Evolutionary conservation across 2,329 filamentous ascomycete species (phyloP), one percentile per base, ranked within the genome.

Genomic region (Cadophora malorum): DNA sequence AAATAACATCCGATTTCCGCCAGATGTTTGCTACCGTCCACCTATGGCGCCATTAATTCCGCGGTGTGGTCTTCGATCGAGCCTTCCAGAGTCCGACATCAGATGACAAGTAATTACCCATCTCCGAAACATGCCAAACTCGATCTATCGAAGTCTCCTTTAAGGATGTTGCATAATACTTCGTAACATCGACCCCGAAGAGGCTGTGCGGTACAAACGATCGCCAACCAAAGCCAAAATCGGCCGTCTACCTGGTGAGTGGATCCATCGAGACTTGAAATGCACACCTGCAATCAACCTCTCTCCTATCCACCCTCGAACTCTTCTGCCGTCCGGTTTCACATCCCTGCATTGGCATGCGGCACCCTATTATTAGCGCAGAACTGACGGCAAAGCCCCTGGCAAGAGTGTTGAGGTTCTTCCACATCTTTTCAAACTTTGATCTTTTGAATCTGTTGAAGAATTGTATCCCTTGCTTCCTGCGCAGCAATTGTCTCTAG

Each of bases 221-320:
- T 38, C 33, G 35, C 35, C 56, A 25, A 23, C 56, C n/a, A n/a
- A 38, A 59, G 56, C 56, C 56, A 45, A 41, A 41, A 25, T 19
- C 19, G 3, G 3, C 35, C 56, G n/a, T 19, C 2, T 41, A 41
- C n/a, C 35, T 45, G 56, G 56, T 3, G 33, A 45, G 12, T 12
- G 33, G 35, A 12, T 45, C 10, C 12, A 10, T 38, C 31, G 10
- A 38, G 12, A 10, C 4, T 8, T 12, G 33, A 23, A 33, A 4
- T 16, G 19, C 12, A 14, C 41, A 45, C 4, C 14, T 1, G 41
- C 16, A 5, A 19, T 19, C 19, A n/a, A 47, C 16, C 41, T 3
- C 14, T 47, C 12, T n/a, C n/a, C n/a, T n/a, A 19, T 10, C 6
- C 12, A 6, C 19, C 6, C n/a, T 38, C n/a, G n/a, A 33, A 9